A percentile compares a stretch with the other conserved stretches of the same genome.
phyloP scores from a whole-genome alignment of 192 early-diverging fungal species.

The Coemansia sp. region DNA sequence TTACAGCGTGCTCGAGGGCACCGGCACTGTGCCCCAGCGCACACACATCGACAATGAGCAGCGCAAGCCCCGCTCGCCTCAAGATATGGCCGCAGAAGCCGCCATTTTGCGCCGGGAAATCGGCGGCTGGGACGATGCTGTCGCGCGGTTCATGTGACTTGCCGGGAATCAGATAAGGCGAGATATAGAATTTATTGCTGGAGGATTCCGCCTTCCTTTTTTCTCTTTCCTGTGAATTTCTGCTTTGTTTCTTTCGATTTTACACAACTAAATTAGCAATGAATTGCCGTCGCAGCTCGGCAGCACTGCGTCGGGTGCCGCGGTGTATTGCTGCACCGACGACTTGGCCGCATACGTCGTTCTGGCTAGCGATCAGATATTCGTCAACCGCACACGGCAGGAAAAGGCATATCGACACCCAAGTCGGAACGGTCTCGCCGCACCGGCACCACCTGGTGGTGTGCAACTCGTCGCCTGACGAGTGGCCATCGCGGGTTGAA shows the following conservation, averaged over 20 bases:
- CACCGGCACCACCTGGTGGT: conserved; percentile 44
- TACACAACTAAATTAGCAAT: neutral
- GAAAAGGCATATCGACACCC: conserved; percentile 3
- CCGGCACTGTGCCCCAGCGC: conserved; percentile 8
- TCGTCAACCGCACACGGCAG: neutral
- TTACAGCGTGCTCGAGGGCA: conserved; percentile 70
- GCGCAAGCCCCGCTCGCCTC: conserved; percentile 59
- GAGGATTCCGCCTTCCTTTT: neutral
- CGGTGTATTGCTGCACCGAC: neutral
- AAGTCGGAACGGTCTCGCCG: conserved; percentile 32
- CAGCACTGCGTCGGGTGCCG: neutral
- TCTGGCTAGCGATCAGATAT: neutral
- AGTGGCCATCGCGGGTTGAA: conserved; percentile 47
- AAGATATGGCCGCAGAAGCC: conserved; percentile 71
- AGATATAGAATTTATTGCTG: too few relatives aligned
- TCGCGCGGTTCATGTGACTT: neutral
- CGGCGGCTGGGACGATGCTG: conserved; percentile 7
- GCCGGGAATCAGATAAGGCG: conserved; percentile 1
- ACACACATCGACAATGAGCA: conserved; percentile 63
- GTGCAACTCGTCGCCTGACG: conserved; percentile 36
- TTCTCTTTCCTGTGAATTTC: neutral
- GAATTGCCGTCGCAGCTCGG: neutral
- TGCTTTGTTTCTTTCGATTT: neutral
- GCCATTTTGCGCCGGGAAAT: conserved; percentile 24
- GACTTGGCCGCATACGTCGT: neutral